Evolutionary conservation across 495 filamentous ascomycete species (phyloP).

Genomic region (Cercophora samala): DNA sequence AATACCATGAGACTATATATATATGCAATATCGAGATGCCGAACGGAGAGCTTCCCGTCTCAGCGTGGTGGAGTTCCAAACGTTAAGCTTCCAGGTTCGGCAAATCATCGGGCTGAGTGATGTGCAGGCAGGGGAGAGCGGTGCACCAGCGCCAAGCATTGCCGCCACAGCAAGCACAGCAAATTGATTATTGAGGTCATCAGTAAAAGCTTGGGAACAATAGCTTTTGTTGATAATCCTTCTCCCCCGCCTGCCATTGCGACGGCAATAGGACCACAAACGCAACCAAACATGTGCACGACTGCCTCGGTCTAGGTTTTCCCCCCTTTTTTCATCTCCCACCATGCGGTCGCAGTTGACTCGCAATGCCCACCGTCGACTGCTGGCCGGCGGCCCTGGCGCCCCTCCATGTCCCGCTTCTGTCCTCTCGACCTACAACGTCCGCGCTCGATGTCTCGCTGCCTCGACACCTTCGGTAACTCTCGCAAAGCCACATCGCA

Average conservation of each 20-base stretch:
- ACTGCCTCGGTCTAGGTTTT: constrained; percentile 24
- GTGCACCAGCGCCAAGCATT: neutral
- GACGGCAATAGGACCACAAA: constrained; percentile 22
- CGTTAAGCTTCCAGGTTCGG: neutral
- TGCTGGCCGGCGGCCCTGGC: constrained; percentile 59
- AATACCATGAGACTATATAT: too few species aligned
- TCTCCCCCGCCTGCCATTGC: constrained; percentile 6
- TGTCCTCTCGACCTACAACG: neutral
- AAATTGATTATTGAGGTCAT: constrained; percentile 35
- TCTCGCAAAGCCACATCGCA: constrained; percentile 31
- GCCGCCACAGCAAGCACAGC: constrained; percentile 12
- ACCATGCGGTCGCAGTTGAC: constrained; percentile 82
- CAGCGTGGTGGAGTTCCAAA: neutral
- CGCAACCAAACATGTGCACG: constrained; percentile 26
- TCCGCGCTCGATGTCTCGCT: constrained; percentile 9
- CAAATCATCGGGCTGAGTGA: neutral
- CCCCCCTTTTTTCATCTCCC: constrained; percentile 26
- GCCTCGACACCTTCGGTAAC: constrained; percentile 22
- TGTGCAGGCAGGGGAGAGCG: neutral
- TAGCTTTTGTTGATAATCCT: constrained; percentile 3
- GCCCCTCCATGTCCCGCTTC: constrained; percentile 21
- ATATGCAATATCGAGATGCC: too few species aligned
- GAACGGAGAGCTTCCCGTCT: too few species aligned
- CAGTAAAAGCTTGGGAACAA: constrained; percentile 12
- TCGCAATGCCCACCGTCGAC: constrained; percentile 65